Conservation (phyloP, 768 basidiomycete species). For the Pholiota microspora region DNA sequence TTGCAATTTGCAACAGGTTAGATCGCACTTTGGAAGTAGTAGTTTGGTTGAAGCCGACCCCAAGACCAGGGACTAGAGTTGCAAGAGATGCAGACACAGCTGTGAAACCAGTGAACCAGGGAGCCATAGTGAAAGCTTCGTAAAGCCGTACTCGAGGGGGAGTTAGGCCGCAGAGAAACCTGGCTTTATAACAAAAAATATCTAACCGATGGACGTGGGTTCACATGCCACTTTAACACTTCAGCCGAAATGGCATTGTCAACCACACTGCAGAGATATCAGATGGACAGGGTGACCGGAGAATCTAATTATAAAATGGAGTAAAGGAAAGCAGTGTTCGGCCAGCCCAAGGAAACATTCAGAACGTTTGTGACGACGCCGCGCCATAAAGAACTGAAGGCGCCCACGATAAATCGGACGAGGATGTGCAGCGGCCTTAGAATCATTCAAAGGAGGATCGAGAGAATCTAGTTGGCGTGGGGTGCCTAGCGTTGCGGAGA, state of each 20-base stretch:
- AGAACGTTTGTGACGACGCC: not conserved
- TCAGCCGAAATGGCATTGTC: not conserved
- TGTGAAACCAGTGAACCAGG: slow-evolving; percentile 3
- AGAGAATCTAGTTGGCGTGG: too few species aligned
- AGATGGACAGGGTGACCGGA: not conserved
- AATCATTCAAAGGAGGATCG: too few species aligned
- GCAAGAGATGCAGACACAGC: not conserved
- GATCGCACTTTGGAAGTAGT: slow-evolving; percentile 15
- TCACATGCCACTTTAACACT: not conserved
- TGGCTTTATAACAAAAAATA: not conserved
- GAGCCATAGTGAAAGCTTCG: not conserved
- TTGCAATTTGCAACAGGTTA: slow-evolving; percentile 25
- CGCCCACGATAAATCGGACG: too few species aligned
- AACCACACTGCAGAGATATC: not conserved
- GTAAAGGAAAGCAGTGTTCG: not conserved
- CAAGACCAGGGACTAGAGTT: not conserved
- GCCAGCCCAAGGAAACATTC: not conserved
- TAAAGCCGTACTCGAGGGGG: not conserved
- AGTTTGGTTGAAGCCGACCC: slow-evolving; percentile 13
- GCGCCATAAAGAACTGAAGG: not conserved
- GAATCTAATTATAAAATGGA: not conserved
- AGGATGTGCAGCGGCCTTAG: too few species aligned
- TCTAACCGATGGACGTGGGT: not conserved
- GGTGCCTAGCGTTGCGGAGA: too few species aligned
- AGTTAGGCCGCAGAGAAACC: not conserved